Percentiles rank a stretch among this genome's conserved stretches.
Conservation (phyloP, 2,329 filamentous ascomycete genomes). For the Aspergillus ochraceus region DNA sequence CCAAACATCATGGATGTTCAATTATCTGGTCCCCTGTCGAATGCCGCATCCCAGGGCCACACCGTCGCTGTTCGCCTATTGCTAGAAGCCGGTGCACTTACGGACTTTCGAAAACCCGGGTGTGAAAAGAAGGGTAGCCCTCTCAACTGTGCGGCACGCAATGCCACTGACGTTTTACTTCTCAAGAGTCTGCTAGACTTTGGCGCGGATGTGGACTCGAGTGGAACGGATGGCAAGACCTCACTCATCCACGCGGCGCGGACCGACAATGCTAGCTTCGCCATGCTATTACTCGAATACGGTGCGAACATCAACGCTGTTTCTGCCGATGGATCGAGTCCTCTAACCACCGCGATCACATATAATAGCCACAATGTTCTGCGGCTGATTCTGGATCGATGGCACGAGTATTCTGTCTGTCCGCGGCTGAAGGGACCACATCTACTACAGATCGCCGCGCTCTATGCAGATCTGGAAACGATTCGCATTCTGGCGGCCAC, state of each 20-base stretch:
- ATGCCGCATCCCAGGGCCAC: neutral
- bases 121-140: slow-evolving; percentile 5
- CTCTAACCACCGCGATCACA: slow-evolving; percentile 1
- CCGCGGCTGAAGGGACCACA: slow-evolving; percentile 1
- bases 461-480: slow-evolving; percentile 3
- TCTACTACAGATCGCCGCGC: neutral
- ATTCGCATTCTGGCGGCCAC: neutral
- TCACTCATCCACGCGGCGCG: slow-evolving; percentile 3
- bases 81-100: neutral
- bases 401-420: slow-evolving; percentile 2
- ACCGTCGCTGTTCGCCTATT: slow-evolving; percentile 5
- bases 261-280: slow-evolving; percentile 1
- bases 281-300: neutral
- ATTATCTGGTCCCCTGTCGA: neutral
- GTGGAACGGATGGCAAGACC: slow-evolving; percentile 6
- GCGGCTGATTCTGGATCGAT: slow-evolving; percentile 2
- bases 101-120: neutral
- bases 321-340: neutral
- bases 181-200: slow-evolving; percentile 5
- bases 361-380: slow-evolving; percentile 5
- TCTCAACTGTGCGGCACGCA: slow-evolving; percentile 1
- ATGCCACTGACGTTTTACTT: slow-evolving; percentile 1
- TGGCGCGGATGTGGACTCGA: slow-evolving; percentile 1
- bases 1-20: slow-evolving; percentile 6
- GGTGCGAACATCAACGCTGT: neutral